Percentiles rank a stretch among this genome's conserved stretches.
These are phyloP conservation scores for Cercospora citrullina DNA, from an alignment of 2,329 filamentous ascomycete species.

Conservation along the genomic window DNA sequence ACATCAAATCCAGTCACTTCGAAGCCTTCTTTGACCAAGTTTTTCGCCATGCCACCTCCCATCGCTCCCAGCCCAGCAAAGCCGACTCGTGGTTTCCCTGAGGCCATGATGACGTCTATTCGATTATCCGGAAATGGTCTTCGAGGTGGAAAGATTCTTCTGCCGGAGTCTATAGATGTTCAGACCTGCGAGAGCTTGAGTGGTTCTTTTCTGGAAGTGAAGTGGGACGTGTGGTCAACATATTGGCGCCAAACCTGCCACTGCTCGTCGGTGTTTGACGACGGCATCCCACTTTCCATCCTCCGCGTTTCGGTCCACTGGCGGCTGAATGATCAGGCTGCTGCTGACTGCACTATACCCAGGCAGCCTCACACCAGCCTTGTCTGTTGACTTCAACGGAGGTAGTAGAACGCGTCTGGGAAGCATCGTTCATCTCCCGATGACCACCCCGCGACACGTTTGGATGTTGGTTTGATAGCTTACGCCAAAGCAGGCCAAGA, in stretches of 20 bases:
- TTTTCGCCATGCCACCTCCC: conserved; percentile 79
- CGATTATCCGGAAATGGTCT: not conserved
- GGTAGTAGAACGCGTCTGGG: too few relatives aligned
- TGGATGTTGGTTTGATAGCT: not conserved
- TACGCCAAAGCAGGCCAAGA: not conserved
- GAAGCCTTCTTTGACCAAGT: conserved; percentile 68
- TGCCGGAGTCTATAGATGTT: not conserved
- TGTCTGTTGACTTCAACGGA: too few relatives aligned
- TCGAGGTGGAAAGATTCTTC: not conserved
- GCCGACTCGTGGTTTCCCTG: conserved; percentile 32
- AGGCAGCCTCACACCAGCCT: not conserved
- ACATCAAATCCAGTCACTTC: conserved; percentile 71
- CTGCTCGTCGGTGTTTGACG: conserved; percentile 7
- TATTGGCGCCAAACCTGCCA: conserved; percentile 4
- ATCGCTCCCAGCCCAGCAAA: conserved; percentile 79
- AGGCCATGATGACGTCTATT: conserved; percentile 18
- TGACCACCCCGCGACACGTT: not conserved
- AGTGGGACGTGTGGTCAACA: not conserved
- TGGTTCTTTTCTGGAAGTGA: not conserved
- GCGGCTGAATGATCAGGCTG: conserved; percentile 12
- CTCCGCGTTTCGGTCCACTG: conserved; percentile 11
- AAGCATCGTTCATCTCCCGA: too few relatives aligned
- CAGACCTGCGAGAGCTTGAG: not conserved
- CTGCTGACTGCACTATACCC: not conserved
- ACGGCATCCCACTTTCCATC: conserved; percentile 1